Evolutionary conservation across 2,329 filamentous ascomycete genomes (phyloP).

Genomic region (Fusarium sp.): DNA sequence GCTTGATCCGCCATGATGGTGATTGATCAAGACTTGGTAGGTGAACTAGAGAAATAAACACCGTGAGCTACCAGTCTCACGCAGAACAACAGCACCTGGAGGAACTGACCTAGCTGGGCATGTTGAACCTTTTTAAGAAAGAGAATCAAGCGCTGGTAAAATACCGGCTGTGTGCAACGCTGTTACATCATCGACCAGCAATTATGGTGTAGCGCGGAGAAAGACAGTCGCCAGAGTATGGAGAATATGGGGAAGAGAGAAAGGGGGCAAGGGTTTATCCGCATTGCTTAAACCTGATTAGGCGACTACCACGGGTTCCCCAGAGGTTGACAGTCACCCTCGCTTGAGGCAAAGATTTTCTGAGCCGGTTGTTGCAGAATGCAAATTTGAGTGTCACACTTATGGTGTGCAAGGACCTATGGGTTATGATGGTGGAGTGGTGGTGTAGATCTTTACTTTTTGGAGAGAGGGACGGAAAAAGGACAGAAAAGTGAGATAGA

Average conservation of each 20-base stretch:
- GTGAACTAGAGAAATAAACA: background rate
- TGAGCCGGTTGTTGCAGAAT: background rate
- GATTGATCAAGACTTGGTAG: background rate
- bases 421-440: background rate
- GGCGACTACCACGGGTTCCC: background rate
- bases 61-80: slow-evolving; percentile 16
- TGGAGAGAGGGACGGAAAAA: background rate
- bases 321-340: slow-evolving; percentile 24
- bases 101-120: background rate
- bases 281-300: background rate
- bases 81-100: background rate
- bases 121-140: slow-evolving; percentile 7
- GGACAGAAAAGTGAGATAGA: background rate
- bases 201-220: slow-evolving; percentile 15
- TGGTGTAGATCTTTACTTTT: slow-evolving; percentile 20
- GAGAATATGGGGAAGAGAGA: slow-evolving; percentile 29
- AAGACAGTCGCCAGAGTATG: no score
- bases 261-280: slow-evolving; percentile 5
- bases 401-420: background rate
- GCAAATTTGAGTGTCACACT: slow-evolving; percentile 33
- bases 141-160: background rate
- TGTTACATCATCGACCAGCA: slow-evolving; percentile 24
- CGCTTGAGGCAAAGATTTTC: slow-evolving; percentile 1
- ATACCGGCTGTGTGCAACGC: slow-evolving; percentile 1
- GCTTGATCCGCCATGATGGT: slow-evolving; percentile 12